phyloP scores from a whole-genome alignment of 2,329 filamentous ascomycete species.

The Colletotrichum ledebouriae region DNA sequence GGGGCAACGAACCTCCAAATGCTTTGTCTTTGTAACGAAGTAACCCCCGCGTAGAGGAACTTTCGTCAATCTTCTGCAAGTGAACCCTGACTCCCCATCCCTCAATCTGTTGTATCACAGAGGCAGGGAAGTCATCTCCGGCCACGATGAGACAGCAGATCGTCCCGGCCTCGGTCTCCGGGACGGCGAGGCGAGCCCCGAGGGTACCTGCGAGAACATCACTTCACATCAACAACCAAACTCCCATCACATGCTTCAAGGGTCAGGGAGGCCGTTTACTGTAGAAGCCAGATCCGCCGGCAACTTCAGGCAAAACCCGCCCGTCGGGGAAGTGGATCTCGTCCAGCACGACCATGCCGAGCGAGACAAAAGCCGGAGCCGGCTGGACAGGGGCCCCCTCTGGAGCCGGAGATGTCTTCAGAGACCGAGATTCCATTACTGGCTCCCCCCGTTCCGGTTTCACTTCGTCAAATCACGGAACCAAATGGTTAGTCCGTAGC shows the following conservation, averaged over 20 bases:
- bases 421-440: conserved; percentile 5
- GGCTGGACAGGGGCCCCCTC: neutral
- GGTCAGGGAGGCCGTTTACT: neutral
- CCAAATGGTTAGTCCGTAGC: no score
- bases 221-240: neutral
- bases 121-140: conserved; percentile 14
- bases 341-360: conserved; percentile 38
- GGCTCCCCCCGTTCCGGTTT: neutral
- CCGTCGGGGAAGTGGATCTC: conserved; percentile 36
- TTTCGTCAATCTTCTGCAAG: neutral
- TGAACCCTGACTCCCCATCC: conserved; percentile 5
- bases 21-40: conserved; percentile 24
- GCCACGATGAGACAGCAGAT: conserved; percentile 24
- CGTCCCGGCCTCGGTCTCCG: neutral
- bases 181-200: conserved; percentile 33
- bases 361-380: conserved; percentile 31
- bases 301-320: conserved; percentile 14
- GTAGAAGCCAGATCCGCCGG: conserved; percentile 35
- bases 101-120: conserved; percentile 5
- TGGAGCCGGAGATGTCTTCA: neutral
- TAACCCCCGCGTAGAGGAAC: conserved; percentile 4
- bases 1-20: conserved; percentile 14
- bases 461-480: neutral
- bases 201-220: conserved; percentile 21
- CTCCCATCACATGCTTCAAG: neutral